Evolutionary conservation across 306 rosid species (phyloP), one percentile per base, ranked within the genome.

Genomic region (Quillaja saponaria): DNA sequence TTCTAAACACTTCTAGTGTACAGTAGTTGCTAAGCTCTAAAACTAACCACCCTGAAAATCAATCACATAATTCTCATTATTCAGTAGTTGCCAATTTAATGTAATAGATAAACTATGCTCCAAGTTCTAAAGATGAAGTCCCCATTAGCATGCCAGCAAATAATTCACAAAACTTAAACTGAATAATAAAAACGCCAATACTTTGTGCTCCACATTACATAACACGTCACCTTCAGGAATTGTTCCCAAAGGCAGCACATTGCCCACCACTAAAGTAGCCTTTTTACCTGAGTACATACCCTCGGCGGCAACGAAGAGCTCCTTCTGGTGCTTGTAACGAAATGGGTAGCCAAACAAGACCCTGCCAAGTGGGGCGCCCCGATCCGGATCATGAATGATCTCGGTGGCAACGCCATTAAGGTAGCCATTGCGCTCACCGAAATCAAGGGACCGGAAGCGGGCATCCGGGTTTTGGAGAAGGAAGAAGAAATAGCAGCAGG

Each of bases 221-320:
- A 78, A 45, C n/a, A 78, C 83, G 6, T 76, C 72, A 42, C 83
- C 83, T 49, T 78, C 79, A 14, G 83, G 83, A 38, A 78, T 69
- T 1, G 79, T 52, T 17, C 76, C 37, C n/a, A 78, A 6, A 10
- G 83, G 79, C 39, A 78, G 63, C 20, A 78, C 83, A 17, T 78
- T 78, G 1, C 83, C 83, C 4, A 78, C 83, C 45, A 64, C 45
- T 10, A 78, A 70, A 44, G 37, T 57, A 3, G 83, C 83, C 51
- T 78, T 78, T 66, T 78, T 78, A 1, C 83, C 82, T 13, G 79
- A 63, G 76, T 78, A 78, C 69, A 78, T 63, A 3, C 83, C 83
- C 62, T 78, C 79, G 1, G 79, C 76, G 8, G 83, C 83, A 25
- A 78, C 33, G 45, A 78, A 78, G 1, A 68, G 66, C 71, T 78